Evolutionary conservation across 257 asterid genomes (phyloP), one percentile per base, ranked within the genome.

Genomic region (Penstemon eatonii): DNA sequence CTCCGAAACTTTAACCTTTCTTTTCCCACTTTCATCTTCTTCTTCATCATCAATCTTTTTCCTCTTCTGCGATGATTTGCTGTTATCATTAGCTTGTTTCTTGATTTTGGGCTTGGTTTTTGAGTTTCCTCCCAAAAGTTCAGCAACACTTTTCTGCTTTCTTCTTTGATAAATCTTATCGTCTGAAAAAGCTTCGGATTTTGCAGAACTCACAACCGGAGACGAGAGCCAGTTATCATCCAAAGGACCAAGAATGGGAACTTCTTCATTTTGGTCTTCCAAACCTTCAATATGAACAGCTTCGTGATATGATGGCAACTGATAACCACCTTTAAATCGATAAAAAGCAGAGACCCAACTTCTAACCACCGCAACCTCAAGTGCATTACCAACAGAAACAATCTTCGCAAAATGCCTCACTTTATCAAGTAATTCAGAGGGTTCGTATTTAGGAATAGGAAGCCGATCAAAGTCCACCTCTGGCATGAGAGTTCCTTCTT

Each of bases 101-200:
- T 25, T 25, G 33, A 2, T 25, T 25, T 25, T 25, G 33, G 33
- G 33, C 33, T 25, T 25, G 33, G 2, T 25, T 25, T 25, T 25
- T 43, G 54, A 1, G 25, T 46, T 9, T 50, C 68, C 44, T 3
- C 65, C 75, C 90, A 86, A 73, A 11, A 87, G 78, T 66, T 81
- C 93, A 42, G 92, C 85, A n/a, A 89, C 91, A 63, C 88, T 85
- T 74, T 81, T 93, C 73, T 78, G 86, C 78, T 89, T 94, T 80
- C 85, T 82, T 19, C 75, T 78, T 7, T 59, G 73, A 56, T 57
- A 75, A 19, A 61, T 58, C 70, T 76, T 75, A 49, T 75, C 88
- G 2, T 25, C 33, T 1, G 33, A 25, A 25, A 25, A 25, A 25
- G 33, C 33, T 25, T 25, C 33, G 33, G 33, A 25, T 25, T 25